Conservation (phyloP, 352 stramenopile species). For the Pythium sukuiense region DNA sequence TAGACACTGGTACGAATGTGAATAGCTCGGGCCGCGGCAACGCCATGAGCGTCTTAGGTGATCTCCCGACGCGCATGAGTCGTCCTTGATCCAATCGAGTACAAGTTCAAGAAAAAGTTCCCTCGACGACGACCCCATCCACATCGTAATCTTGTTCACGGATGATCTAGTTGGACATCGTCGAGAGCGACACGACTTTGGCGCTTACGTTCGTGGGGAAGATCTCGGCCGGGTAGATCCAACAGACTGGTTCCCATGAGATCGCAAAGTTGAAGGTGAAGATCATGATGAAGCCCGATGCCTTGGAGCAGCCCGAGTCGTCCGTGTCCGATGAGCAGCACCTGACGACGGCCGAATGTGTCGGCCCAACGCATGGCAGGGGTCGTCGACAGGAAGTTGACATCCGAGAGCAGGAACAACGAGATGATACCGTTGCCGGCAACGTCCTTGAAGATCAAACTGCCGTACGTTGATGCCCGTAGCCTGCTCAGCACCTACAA, state of each 20-base stretch:
- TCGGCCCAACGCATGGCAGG: constrained; percentile 46
- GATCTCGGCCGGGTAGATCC: constrained; percentile 63
- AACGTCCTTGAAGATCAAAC: constrained; percentile 37
- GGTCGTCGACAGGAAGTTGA: constrained; percentile 46
- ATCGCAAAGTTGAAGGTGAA: constrained; percentile 57
- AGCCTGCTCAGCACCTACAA: constrained; percentile 43
- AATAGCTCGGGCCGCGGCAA: too few relatives aligned
- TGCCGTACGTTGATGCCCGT: constrained; percentile 26
- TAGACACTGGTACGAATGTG: too few relatives aligned
- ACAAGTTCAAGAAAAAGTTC: too few relatives aligned
- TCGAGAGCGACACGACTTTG: constrained; percentile 39
- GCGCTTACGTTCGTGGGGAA: constrained; percentile 49
- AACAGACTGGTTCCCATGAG: constrained; percentile 54
- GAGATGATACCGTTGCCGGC: constrained; percentile 47
- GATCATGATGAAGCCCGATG: constrained; percentile 39
- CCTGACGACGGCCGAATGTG: constrained; percentile 32
- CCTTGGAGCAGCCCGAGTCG: constrained; percentile 22
- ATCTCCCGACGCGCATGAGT: too few relatives aligned
- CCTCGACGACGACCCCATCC: too few relatives aligned
- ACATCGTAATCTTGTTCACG: too few relatives aligned
- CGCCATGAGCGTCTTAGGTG: too few relatives aligned
- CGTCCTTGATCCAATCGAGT: too few relatives aligned
- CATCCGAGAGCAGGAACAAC: constrained; percentile 65
- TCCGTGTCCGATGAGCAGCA: constrained; percentile 43
- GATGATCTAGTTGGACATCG: constrained; percentile 30